Evolutionary conservation across 257 asterid genomes (phyloP).

Genomic region (Prunella vulgaris): DNA sequence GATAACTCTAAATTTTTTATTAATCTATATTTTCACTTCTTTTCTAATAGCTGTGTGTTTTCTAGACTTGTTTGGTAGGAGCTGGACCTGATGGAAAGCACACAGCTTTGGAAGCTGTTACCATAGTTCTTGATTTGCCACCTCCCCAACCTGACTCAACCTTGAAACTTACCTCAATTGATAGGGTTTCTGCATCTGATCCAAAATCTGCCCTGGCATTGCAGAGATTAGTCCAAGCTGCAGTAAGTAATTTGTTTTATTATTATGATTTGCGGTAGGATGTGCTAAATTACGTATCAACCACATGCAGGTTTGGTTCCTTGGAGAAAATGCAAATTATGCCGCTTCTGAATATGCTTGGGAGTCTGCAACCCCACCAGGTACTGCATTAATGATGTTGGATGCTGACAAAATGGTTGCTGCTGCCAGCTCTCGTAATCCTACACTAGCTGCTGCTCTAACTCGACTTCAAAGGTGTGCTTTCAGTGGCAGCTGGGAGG

Average conservation of each 20-base stretch:
- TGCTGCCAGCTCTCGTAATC: conserved; percentile 97
- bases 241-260: conserved; percentile 44
- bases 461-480: conserved; percentile 92
- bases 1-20: background rate
- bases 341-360: conserved; percentile 95
- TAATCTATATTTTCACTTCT: conserved; percentile 16
- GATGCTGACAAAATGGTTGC: conserved; percentile 96
- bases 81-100: conserved; percentile 91
- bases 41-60: conserved; percentile 20
- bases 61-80: conserved; percentile 84
- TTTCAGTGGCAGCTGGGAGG: conserved; percentile 96
- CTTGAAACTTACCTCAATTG: conserved; percentile 61
- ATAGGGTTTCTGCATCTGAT: conserved; percentile 77
- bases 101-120: conserved; percentile 86
- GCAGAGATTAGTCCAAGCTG: conserved; percentile 90
- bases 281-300: background rate
- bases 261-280: background rate
- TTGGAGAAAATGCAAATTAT: conserved; percentile 92
- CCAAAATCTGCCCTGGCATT: conserved; percentile 85
- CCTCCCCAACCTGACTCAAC: conserved; percentile 84
- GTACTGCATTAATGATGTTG: conserved; percentile 91
- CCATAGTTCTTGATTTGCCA: conserved; percentile 85
- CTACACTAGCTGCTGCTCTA: conserved; percentile 83
- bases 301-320: conserved; percentile 74
- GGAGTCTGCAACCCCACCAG: conserved; percentile 96